Conservation (phyloP, 2,329 filamentous ascomycete genomes). For the Dactylellina cionopaga region DNA sequence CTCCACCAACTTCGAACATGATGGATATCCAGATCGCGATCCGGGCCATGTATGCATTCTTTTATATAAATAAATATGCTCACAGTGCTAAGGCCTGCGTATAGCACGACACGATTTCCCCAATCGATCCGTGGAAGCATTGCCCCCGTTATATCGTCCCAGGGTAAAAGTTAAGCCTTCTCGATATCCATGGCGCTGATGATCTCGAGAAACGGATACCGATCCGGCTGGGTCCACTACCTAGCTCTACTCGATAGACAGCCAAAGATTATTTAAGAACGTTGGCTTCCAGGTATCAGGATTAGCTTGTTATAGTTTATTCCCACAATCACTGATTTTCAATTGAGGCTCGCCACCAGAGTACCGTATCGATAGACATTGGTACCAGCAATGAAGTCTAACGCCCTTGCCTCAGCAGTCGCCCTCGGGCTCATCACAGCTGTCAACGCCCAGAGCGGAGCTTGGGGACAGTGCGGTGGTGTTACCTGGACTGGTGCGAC, state of each 20-base stretch:
- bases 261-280: conserved; percentile 14
- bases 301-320: not conserved
- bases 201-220: conserved; percentile 18
- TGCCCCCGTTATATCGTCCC: conserved; percentile 13
- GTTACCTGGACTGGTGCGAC: conserved; percentile 60
- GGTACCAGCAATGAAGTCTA: conserved; percentile 32
- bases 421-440: conserved; percentile 41
- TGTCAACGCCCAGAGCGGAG: conserved; percentile 59
- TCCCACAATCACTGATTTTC: not conserved
- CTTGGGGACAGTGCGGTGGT: conserved; percentile 64
- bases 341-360: not conserved
- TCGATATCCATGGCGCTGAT: conserved; percentile 16
- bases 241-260: not conserved
- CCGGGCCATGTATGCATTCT: not conserved
- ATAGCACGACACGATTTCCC: conserved; percentile 6
- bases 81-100: not conserved
- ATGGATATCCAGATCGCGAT: not conserved
- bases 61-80: conserved; percentile 10
- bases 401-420: conserved; percentile 22
- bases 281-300: not conserved
- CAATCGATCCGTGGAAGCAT: conserved; percentile 32
- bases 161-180: conserved; percentile 26
- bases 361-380: conserved; percentile 12
- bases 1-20: not conserved
- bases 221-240: not conserved